These are phyloP conservation scores for Neckera pumila DNA, from an alignment of 225 moss, liverwort and hornwort genomes.

Conservation along the genomic window DNA sequence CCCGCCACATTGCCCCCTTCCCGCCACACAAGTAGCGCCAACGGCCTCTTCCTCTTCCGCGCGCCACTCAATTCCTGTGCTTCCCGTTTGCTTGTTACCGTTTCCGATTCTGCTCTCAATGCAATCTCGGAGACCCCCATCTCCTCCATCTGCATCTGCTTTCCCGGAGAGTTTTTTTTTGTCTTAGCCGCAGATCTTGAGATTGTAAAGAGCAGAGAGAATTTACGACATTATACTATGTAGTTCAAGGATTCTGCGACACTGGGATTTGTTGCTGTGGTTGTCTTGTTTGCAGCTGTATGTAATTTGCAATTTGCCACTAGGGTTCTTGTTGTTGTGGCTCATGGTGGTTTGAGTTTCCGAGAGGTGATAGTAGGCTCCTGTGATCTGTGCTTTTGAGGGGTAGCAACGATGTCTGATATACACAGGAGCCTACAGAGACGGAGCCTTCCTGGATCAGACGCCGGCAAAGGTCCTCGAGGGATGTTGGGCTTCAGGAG, in stretches of 20 bases:
- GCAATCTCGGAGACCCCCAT: neutral
- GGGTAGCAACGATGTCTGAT: conserved; percentile 18
- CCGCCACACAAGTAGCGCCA: conserved; percentile 16
- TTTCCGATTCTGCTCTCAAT: neutral
- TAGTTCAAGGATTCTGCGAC: neutral
- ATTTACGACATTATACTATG: neutral
- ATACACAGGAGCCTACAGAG: conserved; percentile 6
- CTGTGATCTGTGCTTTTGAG: neutral
- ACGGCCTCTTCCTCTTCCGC: neutral
- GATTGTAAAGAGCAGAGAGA: neutral
- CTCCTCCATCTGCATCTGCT: neutral
- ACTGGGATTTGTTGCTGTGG: neutral
- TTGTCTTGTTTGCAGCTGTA: neutral
- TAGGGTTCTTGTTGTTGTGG: neutral
- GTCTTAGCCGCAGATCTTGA: neutral
- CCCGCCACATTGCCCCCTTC: conserved; percentile 7
- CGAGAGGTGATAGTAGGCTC: neutral
- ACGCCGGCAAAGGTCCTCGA: neutral
- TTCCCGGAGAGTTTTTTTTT: accelerated
- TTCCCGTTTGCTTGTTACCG: neutral
- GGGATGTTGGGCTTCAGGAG: conserved; percentile 55
- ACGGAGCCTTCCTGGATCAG: neutral
- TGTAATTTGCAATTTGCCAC: neutral
- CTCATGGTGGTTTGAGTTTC: neutral
- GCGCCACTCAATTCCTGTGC: neutral